A percentile compares a stretch with the other conserved stretches of the same genome.
These are phyloP conservation scores for Candida frijolesensis DNA, from an alignment of 1,139 yeast genomes.

Conservation along the genomic window DNA sequence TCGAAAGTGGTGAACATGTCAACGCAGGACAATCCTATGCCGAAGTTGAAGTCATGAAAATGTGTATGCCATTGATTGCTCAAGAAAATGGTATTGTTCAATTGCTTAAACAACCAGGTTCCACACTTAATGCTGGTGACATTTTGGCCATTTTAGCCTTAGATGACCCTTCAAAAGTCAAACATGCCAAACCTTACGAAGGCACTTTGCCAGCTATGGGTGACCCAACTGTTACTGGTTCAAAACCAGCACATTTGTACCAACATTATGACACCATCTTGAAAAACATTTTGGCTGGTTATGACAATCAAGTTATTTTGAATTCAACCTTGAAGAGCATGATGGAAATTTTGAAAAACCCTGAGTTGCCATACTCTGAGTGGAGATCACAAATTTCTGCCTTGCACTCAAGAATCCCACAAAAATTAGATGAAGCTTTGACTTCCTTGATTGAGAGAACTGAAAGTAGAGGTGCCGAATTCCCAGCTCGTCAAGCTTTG, in stretches of 20 bases:
- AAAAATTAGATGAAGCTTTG: slow-evolving; percentile 70
- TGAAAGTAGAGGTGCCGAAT: slow-evolving; percentile 70
- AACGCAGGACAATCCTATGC: slow-evolving; percentile 93
- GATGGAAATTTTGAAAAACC: slow-evolving; percentile 72
- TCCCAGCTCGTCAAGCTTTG: slow-evolving; percentile 86
- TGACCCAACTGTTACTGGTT: slow-evolving; percentile 77
- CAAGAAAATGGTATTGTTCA: slow-evolving; percentile 93
- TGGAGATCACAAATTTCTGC: slow-evolving; percentile 89
- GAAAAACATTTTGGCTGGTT: slow-evolving; percentile 82
- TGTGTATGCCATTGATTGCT: slow-evolving; percentile 92
- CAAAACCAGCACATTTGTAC: slow-evolving; percentile 80
- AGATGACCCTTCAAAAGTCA: slow-evolving; percentile 96
- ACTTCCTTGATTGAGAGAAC: slow-evolving; percentile 67
- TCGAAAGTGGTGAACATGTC: slow-evolving; percentile 94
- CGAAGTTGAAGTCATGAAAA: slow-evolving; percentile 98
- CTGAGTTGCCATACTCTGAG: slow-evolving; percentile 87
- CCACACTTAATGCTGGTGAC: slow-evolving; percentile 94
- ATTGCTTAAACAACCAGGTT: slow-evolving; percentile 96
- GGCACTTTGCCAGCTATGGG: slow-evolving; percentile 93
- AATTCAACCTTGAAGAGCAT: slow-evolving; percentile 74
- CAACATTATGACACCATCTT: slow-evolving; percentile 59
- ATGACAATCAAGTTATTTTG: slow-evolving; percentile 94
- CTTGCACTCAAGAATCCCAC: slow-evolving; percentile 85
- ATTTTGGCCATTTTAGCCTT: slow-evolving; percentile 90
- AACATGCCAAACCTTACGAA: slow-evolving; percentile 93